phyloP scores from a whole-genome alignment of 345 rosid species.

The Lepidium africanum region DNA sequence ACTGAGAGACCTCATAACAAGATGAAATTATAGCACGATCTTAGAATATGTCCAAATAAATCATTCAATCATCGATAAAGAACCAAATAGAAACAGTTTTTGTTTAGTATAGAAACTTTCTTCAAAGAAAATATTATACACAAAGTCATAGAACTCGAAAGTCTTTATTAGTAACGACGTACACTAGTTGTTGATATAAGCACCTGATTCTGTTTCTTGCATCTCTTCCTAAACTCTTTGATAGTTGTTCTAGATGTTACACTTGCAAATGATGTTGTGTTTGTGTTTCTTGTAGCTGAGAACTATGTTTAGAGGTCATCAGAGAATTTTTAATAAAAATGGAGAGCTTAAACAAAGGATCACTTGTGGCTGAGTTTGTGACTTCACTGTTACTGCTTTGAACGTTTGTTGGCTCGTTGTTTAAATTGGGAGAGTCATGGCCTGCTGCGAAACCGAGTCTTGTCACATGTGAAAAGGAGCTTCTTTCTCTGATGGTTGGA shows the following conservation, averaged over 20 bases:
- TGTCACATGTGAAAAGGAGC: slow-evolving; percentile 73
- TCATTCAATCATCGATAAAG: no score
- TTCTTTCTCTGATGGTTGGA: slow-evolving; percentile 54
- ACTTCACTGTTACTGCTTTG: slow-evolving; percentile 23
- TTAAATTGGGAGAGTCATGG: slow-evolving; percentile 78
- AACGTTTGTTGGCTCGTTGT: slow-evolving; percentile 40
- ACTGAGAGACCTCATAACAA: no score
- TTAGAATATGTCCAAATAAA: no score
- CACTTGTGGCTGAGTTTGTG: slow-evolving; percentile 38
- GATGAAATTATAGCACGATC: no score
- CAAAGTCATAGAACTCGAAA: neutral
- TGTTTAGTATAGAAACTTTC: no score
- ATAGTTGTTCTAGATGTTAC: slow-evolving; percentile 44
- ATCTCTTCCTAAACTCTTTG: slow-evolving; percentile 65
- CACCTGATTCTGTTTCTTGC: slow-evolving; percentile 63
- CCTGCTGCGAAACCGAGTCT: slow-evolving; percentile 93
- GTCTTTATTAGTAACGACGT: slow-evolving; percentile 54
- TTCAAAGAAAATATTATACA: no score
- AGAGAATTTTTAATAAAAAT: neutral
- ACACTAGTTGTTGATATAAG: slow-evolving; percentile 81
- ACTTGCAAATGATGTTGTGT: slow-evolving; percentile 65
- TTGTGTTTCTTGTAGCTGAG: slow-evolving; percentile 49
- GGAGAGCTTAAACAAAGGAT: neutral
- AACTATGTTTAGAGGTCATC: neutral
- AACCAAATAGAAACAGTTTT: no score